Evolutionary conservation across 306 rosid species (phyloP), one percentile per base, ranked within the genome.

Genomic region (Prunus mongolica): DNA sequence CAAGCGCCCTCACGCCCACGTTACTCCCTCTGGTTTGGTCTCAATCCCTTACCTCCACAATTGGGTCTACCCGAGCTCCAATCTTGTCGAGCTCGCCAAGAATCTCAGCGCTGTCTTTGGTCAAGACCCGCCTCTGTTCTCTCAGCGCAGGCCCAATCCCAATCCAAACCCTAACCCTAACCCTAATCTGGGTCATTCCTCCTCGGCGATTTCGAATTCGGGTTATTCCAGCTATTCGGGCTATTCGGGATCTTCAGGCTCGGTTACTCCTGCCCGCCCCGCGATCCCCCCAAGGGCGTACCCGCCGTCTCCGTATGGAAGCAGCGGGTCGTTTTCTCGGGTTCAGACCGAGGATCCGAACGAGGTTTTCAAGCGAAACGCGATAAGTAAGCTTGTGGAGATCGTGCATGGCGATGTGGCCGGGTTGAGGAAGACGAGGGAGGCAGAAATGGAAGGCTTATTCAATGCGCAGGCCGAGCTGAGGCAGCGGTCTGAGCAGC

Each of bases 1-100:
- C 90, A 96, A 92, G 76, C 97, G 93, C 45, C 90, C 88, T 11
- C 99, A 96, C 49, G 73, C 93, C 12, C 84, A 84, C 34, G 97
- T 92, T 60, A 85, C 86, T 46, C 97, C 99, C 24, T 92, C 98
- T 7, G 99, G 99, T 34, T 65, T 87, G 7, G 99, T 96, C 55
- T 76, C 92, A 12, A 73, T 88, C 28, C 88, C 93, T 15, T 93
- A 88, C 34, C 75, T 93, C 75, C 96, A 93, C 20, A 74, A 82
- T 24, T 93, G 98, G 98, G 62, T 87, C 51, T 93, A 86, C 82
- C 98, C 98, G 0, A 83, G 94, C 65, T 90, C 97, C 84, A 91
- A 79, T 79, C 84, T 91, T 65, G 80, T 86, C 41, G 98, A 88
- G 50, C 91, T 93, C 20, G 92, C 62, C 51, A 76, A 80, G 44